A percentile compares a stretch with the other conserved stretches of the same genome.
phyloP scores from a whole-genome alignment of 192 early-diverging fungal species.

The Polychytrium aggregatum region DNA sequence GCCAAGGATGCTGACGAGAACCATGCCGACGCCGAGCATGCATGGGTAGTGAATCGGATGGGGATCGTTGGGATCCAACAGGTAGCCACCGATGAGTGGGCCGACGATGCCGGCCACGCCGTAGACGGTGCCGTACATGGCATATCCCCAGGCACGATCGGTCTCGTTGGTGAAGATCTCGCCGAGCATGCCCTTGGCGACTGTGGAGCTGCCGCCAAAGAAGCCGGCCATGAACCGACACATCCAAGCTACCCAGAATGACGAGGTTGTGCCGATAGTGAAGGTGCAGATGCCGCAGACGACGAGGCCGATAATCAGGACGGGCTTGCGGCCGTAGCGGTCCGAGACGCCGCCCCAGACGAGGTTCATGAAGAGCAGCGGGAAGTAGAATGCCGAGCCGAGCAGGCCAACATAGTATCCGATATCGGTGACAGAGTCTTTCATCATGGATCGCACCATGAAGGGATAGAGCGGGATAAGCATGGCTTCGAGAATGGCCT shows the following conservation, averaged over 20 bases:
- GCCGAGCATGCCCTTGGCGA: conserved; percentile 35
- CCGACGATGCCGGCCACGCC: conserved; percentile 30
- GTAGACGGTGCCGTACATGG: conserved; percentile 32
- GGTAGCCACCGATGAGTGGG: conserved; percentile 22
- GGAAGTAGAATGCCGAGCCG: conserved; percentile 29
- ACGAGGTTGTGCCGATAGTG: conserved; percentile 11
- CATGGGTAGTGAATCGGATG: conserved; percentile 1
- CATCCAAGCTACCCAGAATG: conserved; percentile 12
- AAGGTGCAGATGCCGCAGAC: conserved; percentile 4
- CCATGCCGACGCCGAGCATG: conserved; percentile 8
- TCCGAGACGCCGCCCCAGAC: conserved; percentile 33
- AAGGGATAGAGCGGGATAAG: conserved; percentile 32
- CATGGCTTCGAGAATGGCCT: conserved; percentile 30
- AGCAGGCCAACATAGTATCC: conserved; percentile 30
- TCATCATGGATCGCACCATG: conserved; percentile 17
- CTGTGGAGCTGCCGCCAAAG: conserved; percentile 33
- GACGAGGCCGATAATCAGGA: conserved; percentile 16
- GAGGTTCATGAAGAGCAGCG: conserved; percentile 34
- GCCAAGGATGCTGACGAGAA: conserved; percentile 9
- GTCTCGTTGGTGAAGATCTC: conserved; percentile 19
- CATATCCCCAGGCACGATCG: conserved; percentile 26
- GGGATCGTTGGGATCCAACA: conserved; percentile 3
- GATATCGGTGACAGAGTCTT: conserved; percentile 3
- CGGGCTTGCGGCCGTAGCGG: conserved; percentile 15
- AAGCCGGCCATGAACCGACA: conserved; percentile 30